Percentiles rank a stretch among this genome's conserved stretches.
Evolutionary conservation across 2,329 filamentous ascomycete genomes (phyloP).

Genomic region (Nemania sp.): DNA sequence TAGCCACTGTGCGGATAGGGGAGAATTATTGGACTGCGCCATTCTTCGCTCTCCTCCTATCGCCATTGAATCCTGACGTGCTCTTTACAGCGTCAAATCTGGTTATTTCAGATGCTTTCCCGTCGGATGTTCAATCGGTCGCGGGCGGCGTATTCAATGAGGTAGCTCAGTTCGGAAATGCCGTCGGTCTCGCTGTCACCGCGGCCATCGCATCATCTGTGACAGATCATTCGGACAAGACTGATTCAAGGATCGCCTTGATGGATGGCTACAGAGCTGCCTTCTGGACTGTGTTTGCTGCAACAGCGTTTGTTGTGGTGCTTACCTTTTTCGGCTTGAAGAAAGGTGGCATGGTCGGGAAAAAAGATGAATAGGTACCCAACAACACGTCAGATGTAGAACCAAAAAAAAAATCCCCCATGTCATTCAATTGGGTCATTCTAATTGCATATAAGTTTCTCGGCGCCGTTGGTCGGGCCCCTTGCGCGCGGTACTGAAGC

Average conservation of each 20-base stretch:
- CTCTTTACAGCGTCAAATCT: conserved; percentile 60
- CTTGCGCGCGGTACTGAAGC: no score
- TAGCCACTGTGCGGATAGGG: conserved; percentile 53
- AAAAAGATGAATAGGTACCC: conserved; percentile 42
- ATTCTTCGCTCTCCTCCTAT: conserved; percentile 50
- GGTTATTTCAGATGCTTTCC: conserved; percentile 58
- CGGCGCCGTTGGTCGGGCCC: no score
- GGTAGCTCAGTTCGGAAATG: conserved; percentile 59
- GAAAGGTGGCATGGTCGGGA: conserved; percentile 52
- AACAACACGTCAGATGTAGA: not conserved
- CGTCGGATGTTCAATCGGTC: conserved; percentile 56
- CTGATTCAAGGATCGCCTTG: conserved; percentile 37
- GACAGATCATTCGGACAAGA: conserved; percentile 42
- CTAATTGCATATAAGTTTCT: no score
- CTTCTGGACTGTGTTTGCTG: conserved; percentile 57
- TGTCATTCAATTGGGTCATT: not conserved
- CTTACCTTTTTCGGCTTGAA: conserved; percentile 48
- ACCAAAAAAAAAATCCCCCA: not conserved
- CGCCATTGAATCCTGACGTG: conserved; percentile 50
- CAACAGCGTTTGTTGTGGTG: conserved; percentile 44
- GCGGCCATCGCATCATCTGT: conserved; percentile 52
- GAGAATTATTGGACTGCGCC: conserved; percentile 55
- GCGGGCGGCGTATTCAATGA: conserved; percentile 65
- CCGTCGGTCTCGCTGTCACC: conserved; percentile 55
- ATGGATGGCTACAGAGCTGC: conserved; percentile 56